Base-by-base conservation (phyloP, 176 grass and related monocot species). In the Oryza glumipatula region DNA sequence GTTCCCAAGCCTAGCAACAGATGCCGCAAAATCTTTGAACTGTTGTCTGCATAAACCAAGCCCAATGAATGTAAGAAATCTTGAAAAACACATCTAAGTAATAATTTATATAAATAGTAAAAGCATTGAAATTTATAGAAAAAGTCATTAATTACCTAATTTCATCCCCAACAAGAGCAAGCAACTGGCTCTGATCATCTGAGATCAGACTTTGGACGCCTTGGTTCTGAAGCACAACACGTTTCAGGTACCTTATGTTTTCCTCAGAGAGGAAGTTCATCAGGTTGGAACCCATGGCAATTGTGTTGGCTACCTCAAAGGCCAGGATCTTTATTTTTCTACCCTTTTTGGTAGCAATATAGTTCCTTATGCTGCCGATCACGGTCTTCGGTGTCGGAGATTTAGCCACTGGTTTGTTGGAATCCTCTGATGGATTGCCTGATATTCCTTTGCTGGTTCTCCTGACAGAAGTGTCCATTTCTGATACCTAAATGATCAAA, bases 231-330 rank as follows among this genome's bases (percentile, higher is more conserved):
- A 96, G 35, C 76, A 93, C 86, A 11, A 44, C 76, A 65, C 76
- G 68, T 77, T 91, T 91, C 47, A 84, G 80, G 41, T 89, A 51
- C 38, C 73, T 87, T 39, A 93, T 58, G 60, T 68, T 89, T 70
- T 82, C 67, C 74, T 84, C 80, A 15, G 91, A 91, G 44, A 96
- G 63, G 54, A 78, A 91, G 13, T 77, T 82, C 80, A 93, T 85
- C 39, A 93, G 79, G 74, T 87, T 93, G 76, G 68, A 85, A 32
- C 86, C 88, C 86, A 85, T 96, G 3, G 81, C 84, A 85, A 96
- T 83, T 56, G 86, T 93, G 74, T 96, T 96, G 41, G 94, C 90
- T 45, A 95, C 83, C 86, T 96, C 94, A 32, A 96, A 91, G 43
- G 84, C 78, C 80, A 96, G 60, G 77, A 93, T 87, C 17, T 28